Conservation (phyloP, 495 filamentous ascomycete species). For the Massariosphaeria phaeospora region DNA sequence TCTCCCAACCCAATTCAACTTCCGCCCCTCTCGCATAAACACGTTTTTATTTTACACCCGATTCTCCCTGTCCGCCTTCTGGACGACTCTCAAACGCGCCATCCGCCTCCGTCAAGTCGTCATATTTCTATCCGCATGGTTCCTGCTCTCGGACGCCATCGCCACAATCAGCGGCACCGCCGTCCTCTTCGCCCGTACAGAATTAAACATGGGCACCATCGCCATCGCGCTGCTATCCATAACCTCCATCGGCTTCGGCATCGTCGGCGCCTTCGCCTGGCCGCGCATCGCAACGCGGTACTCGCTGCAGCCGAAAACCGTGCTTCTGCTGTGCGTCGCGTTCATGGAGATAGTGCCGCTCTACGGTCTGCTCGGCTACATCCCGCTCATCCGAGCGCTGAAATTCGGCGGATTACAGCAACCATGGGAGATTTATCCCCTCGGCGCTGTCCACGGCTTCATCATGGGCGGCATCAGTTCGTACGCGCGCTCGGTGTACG, state of each 20-base stretch:
- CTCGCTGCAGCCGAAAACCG: constrained; percentile 17
- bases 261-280: constrained; percentile 37
- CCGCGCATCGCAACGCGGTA: constrained; percentile 22
- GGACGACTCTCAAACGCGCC: constrained; percentile 68
- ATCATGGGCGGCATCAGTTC: constrained; percentile 36
- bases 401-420: constrained; percentile 36
- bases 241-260: constrained; percentile 33
- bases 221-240: constrained; percentile 34
- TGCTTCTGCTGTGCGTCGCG: constrained; percentile 28
- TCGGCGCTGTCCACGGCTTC: constrained; percentile 34
- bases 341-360: constrained; percentile 36
- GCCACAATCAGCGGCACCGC: constrained; percentile 92
- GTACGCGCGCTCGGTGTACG: constrained; percentile 34
- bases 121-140: constrained; percentile 83
- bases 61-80: constrained; percentile 81
- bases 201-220: constrained; percentile 63
- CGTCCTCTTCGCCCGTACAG: constrained; percentile 85
- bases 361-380: constrained; percentile 36
- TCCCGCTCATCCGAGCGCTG: constrained; percentile 27
- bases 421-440: constrained; percentile 37
- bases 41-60: constrained; percentile 54
- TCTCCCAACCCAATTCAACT: constrained; percentile 40
- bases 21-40: neutral
- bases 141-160: constrained; percentile 84
- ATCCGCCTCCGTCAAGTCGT: constrained; percentile 74